Conservation (phyloP, 345 rosid genomes). For the Citrus reticulata region DNA sequence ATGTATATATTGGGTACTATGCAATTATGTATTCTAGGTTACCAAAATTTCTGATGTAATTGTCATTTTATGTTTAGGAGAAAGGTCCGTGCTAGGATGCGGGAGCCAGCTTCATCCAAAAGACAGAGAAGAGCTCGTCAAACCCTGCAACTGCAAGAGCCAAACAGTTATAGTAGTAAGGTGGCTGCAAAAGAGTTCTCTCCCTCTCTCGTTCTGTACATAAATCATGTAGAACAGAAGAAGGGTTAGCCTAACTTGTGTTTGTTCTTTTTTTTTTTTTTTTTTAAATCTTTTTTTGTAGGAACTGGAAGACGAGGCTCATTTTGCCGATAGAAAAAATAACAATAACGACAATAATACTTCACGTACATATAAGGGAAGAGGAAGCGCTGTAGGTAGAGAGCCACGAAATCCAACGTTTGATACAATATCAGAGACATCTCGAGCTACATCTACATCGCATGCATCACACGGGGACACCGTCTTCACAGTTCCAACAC, state of each 20-base stretch:
- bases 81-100: conserved; percentile 34
- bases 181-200: conserved; percentile 35
- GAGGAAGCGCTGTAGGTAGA: conserved; percentile 1
- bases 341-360: neutral
- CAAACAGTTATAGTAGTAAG: conserved; percentile 28
- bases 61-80: conserved; percentile 38
- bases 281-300: conserved; percentile 7
- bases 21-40: no score
- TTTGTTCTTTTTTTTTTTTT: neutral
- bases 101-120: conserved; percentile 44
- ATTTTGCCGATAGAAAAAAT: conserved; percentile 11
- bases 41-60: neutral
- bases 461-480: conserved; percentile 34
- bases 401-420: conserved; percentile 15
- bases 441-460: conserved; percentile 25
- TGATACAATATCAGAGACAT: conserved; percentile 32
- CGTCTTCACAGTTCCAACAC: conserved; percentile 33
- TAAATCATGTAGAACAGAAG: neutral
- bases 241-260: conserved; percentile 1
- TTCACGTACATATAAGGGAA: conserved; percentile 10
- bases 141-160: conserved; percentile 34
- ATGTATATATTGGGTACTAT: neutral
- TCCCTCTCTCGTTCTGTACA: neutral
- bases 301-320: conserved; percentile 34
- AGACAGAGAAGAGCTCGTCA: conserved; percentile 39